These are phyloP conservation scores for Rubia peregrina DNA, from an alignment of 305 asterid genomes.

Conservation along the genomic window DNA sequence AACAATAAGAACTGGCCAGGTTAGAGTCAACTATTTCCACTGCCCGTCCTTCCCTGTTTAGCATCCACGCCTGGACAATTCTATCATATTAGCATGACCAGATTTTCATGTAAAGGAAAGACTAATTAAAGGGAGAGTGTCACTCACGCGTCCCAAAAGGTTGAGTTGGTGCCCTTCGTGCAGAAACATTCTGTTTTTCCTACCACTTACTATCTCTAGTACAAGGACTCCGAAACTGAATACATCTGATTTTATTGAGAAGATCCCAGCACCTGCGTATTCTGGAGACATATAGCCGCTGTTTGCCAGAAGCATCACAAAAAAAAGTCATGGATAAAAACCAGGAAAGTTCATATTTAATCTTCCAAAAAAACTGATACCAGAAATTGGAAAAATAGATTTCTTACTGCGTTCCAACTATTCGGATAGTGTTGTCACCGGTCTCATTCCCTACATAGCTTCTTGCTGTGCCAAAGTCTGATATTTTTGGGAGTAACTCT, in stretches of 20 bases:
- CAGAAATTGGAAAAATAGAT: no score
- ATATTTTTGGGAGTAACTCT: slow-evolving; percentile 46
- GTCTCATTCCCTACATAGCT: slow-evolving; percentile 31
- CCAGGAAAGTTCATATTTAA: slow-evolving; percentile 5
- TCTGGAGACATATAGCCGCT: slow-evolving; percentile 12
- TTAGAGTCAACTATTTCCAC: slow-evolving; percentile 25
- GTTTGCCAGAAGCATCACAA: background rate
- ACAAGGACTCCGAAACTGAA: background rate
- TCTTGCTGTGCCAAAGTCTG: slow-evolving; percentile 36
- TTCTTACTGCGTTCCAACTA: slow-evolving; percentile 51
- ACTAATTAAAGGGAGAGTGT: background rate
- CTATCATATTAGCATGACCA: background rate
- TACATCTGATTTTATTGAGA: background rate
- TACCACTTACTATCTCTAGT: background rate
- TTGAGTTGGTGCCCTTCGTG: slow-evolving; percentile 22
- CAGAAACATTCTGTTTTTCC: slow-evolving; percentile 15
- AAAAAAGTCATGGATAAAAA: background rate
- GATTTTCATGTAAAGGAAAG: background rate
- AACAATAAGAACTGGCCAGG: slow-evolving; percentile 8
- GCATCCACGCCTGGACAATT: slow-evolving; percentile 24
- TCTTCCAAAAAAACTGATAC: background rate
- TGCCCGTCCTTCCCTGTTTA: slow-evolving; percentile 26
- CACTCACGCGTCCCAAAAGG: slow-evolving; percentile 29
- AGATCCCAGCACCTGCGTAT: background rate
- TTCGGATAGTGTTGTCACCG: slow-evolving; percentile 32